Evolutionary conservation across 495 filamentous ascomycete genomes (phyloP), one percentile per base, ranked within the genome.

Genomic region (Hyaloscypha variabilis): DNA sequence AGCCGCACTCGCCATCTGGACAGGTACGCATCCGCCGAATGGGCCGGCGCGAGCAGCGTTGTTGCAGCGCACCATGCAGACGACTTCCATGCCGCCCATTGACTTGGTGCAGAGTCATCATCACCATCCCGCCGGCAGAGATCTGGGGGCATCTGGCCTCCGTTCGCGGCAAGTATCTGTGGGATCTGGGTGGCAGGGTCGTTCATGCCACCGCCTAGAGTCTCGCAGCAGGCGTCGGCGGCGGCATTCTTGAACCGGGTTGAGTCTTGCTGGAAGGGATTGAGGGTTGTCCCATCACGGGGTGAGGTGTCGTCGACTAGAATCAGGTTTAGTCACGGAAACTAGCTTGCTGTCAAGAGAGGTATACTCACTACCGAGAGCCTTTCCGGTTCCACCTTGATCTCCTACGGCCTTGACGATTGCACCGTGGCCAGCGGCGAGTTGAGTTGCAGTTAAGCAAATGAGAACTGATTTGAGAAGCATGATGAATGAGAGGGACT

Each of bases 51-150:
- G 17, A 10, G 84, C 83, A 30, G 76, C 78, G 70, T 88, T 88
- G 24, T 81, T 72, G 70, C 85, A 81, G 3, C 83, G 74, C 6
- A 86, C 79, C 28, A 85, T 83, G 77, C 85, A 87, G 60, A 87
- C 80, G 53, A 85, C 81, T 3, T 74, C 75, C 0, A 76, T 75
- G 8, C 77, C 82, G 8, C 72, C 80, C 71, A 73, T 85, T 86
- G 62, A 85, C 81, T 63, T 85, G 83, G 65, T 84, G 71, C 39
- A 86, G 75, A 17, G 79, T 82, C 52, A 81, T 78, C 1, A 69
- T 74, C 6, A 82, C 55, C 23, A 75, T 61, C 23, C 70, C 72
- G 55, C 80, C 79, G 0, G 69, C 30, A 66, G 75, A 65, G 58
- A 84, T 80, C 31, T 76, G 69, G 17, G n/a, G 81, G 82, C 21